Evolutionary conservation across 345 rosid genomes (phyloP), one percentile per base, ranked within the genome.

Genomic region (Euphorbia tirucalli): DNA sequence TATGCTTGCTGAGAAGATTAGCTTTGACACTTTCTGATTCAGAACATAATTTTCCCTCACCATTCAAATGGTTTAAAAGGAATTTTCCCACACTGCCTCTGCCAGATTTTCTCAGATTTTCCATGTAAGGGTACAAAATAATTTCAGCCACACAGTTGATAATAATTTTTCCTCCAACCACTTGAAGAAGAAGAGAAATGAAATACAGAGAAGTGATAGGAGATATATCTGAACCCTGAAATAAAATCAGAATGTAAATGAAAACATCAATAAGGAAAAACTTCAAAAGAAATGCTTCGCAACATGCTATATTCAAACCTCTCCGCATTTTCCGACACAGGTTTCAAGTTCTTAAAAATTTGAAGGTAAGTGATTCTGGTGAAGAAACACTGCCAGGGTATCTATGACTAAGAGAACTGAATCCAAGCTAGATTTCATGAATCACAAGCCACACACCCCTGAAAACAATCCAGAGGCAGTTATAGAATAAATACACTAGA

Each of bases 151-250:
- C 83, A 65, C 75, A 64, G 48, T 84, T 82, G 59, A 76, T 55
- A 41, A 89, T 76, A 48, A 73, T 39, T 65, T 71, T 81, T 74
- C 87, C 90, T 48, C 88, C 90, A 72, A 89, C 80, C 61, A 89
- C 86, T 83, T 84, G 91, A 80, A 87, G 75, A 79, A 85, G 75
- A 46, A 74, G 86, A 78, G 86, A 78, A 78, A 89, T 74, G 58
- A 85, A 35, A 72, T 83, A 87, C 72, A 87, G 69, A 83, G 91
- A 85, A 61, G 87, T 86, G 63, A 80, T 73, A 16, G 77, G 75
- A 62, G 91, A 87, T 60, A 80, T 54, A 71, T 72, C 76, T 68
- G 72, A 78, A 46, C 75, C 94, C 94, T 87, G 84, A 61, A 70
- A 72, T 16, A 10, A 74, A 72, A 57, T 55, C 11, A 28, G 25